A percentile compares a stretch with the other conserved stretches of the same genome.
These are phyloP conservation scores for Rosa multiflora DNA, from an alignment of 306 rosid species.

Conservation along the genomic window DNA sequence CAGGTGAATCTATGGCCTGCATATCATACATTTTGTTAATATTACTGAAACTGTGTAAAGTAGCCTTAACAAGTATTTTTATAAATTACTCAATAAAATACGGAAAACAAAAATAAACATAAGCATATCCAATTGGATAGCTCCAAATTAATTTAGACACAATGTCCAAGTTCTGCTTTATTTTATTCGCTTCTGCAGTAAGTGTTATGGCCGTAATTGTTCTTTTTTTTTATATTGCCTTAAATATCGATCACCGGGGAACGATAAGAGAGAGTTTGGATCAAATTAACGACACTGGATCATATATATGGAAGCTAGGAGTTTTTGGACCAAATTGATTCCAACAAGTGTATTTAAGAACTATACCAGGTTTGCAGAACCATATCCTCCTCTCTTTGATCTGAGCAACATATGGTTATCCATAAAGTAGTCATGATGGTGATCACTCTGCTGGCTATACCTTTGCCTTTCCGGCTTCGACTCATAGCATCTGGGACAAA, in stretches of 20 bases:
- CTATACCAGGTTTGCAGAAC: neutral
- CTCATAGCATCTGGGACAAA: slow-evolving; percentile 19
- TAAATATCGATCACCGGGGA: neutral
- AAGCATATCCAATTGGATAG: neutral
- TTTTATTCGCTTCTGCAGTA: too few relatives aligned
- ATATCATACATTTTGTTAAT: neutral
- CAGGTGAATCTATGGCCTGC: slow-evolving; percentile 2
- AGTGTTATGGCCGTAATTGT: too few relatives aligned
- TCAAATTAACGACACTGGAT: too few relatives aligned
- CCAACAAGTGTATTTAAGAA: neutral
- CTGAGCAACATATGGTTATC: slow-evolving; percentile 28
- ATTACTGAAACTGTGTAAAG: neutral
- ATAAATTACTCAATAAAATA: neutral
- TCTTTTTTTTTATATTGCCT: too few relatives aligned
- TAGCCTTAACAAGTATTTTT: neutral
- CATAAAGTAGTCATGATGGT: slow-evolving; percentile 24
- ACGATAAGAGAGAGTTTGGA: neutral
- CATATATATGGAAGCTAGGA: too few relatives aligned
- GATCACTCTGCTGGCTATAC: slow-evolving; percentile 8
- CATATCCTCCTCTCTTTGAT: slow-evolving; percentile 3
- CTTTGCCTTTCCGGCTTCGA: neutral
- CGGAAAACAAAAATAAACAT: neutral
- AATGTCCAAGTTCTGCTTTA: neutral
- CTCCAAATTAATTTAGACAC: neutral
- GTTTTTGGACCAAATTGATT: neutral